These are phyloP conservation scores for Fagopyrum esculentum DNA, from an alignment of 148 eudicot species.

Conservation along the genomic window DNA sequence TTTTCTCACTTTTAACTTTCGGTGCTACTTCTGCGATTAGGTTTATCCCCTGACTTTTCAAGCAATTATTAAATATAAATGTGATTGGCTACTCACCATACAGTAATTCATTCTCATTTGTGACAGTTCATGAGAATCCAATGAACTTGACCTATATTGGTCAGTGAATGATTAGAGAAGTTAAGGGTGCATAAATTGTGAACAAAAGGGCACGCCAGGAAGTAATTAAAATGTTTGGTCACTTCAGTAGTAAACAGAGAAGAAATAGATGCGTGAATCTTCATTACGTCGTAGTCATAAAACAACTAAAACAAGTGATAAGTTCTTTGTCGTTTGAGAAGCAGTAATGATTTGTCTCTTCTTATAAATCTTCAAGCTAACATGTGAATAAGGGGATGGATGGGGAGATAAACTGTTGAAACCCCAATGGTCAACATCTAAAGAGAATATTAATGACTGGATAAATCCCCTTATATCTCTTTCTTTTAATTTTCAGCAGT, in stretches of 20 bases:
- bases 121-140: background rate
- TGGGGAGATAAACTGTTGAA: too few species aligned
- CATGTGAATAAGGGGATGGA: too few species aligned
- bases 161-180: background rate
- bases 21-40: background rate
- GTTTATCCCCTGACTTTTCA: too few species aligned
- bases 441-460: background rate
- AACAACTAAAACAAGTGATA: too few species aligned
- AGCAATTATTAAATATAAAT: too few species aligned
- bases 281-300: background rate
- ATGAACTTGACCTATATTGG: background rate
- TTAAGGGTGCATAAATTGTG: background rate
- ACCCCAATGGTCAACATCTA: too few species aligned
- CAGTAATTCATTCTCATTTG: too few species aligned
- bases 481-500: background rate
- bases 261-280: background rate
- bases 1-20: background rate
- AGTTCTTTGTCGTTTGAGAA: background rate
- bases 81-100: too few species aligned
- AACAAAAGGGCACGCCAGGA: background rate
- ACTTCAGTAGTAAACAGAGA: background rate
- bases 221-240: background rate
- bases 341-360: background rate
- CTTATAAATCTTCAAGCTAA: background rate
- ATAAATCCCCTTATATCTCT: background rate